These are phyloP conservation scores for Backusella mclennaniae DNA, from an alignment of 192 early-diverging fungal genomes.

Conservation along the genomic window DNA sequence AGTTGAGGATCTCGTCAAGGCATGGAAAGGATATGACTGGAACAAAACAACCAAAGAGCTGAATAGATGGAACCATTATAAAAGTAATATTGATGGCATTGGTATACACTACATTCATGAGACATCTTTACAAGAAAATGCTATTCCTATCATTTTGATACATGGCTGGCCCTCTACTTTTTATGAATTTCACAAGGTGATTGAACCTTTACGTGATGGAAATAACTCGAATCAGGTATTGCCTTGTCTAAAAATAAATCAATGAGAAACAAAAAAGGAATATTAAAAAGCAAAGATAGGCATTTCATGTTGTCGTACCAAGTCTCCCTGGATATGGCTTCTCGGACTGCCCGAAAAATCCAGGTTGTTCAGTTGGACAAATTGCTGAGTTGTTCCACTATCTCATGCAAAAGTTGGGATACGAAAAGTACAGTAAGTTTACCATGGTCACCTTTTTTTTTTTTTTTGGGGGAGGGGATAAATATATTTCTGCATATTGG, in stretches of 20 bases:
- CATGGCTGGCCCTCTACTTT: conserved; percentile 67
- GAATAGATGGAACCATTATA: conserved; percentile 27
- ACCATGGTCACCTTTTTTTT: too few relatives aligned
- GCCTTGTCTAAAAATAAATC: not conserved
- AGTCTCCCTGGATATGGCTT: conserved; percentile 66
- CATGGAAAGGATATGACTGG: conserved; percentile 30
- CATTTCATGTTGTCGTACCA: conserved; percentile 64
- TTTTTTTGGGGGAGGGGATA: too few relatives aligned
- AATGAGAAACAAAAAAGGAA: too few relatives aligned
- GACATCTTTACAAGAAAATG: not conserved
- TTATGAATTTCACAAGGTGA: conserved; percentile 57
- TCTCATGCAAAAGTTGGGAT: conserved; percentile 33
- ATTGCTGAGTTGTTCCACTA: conserved; percentile 18
- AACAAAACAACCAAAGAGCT: conserved; percentile 13
- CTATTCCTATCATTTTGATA: conserved; percentile 51
- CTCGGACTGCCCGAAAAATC: conserved; percentile 31
- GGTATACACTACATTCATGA: conserved; percentile 31
- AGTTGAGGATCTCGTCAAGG: conserved; percentile 18
- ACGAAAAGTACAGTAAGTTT: conserved; percentile 11
- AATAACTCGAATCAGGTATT: not conserved
- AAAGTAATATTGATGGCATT: conserved; percentile 19
- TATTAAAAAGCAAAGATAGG: not conserved
- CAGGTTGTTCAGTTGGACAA: conserved; percentile 10
- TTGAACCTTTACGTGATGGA: conserved; percentile 39
- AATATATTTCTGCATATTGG: too few relatives aligned